phyloP scores from a whole-genome alignment of 345 rosid genomes.

The Salix viminalis region DNA sequence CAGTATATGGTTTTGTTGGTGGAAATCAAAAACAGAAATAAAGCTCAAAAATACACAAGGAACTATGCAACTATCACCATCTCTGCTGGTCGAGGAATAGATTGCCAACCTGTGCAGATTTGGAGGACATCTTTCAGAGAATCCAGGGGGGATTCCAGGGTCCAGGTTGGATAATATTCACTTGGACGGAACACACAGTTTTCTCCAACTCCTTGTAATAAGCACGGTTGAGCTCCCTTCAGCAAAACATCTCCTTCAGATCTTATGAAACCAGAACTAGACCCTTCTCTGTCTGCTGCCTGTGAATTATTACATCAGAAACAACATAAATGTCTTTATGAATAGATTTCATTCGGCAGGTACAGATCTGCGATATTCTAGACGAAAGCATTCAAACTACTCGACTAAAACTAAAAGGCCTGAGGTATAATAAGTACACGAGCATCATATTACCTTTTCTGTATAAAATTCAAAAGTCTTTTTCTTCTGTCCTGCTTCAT shows the following conservation, averaged over 20 bases:
- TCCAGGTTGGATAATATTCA: constrained; percentile 53
- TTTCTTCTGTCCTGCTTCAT: constrained; percentile 92
- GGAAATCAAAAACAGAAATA: too few relatives aligned
- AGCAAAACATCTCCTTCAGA: constrained; percentile 61
- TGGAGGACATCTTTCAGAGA: constrained; percentile 48
- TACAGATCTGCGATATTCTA: background rate
- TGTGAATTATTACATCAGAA: constrained; percentile 5
- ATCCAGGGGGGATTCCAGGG: constrained; percentile 44
- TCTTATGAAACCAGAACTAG: constrained; percentile 51
- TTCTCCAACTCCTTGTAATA: constrained; percentile 33
- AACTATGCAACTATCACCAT: constrained; percentile 16
- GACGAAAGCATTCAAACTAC: background rate
- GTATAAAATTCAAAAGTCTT: constrained; percentile 68
- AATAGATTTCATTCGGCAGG: background rate
- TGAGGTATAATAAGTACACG: background rate
- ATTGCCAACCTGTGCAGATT: constrained; percentile 65
- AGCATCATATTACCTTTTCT: constrained; percentile 52
- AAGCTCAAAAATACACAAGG: background rate
- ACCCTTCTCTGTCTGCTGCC: constrained; percentile 55
- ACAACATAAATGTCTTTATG: background rate
- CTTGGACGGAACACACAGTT: constrained; percentile 53
- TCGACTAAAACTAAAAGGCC: background rate
- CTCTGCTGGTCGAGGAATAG: constrained; percentile 42
- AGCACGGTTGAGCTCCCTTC: constrained; percentile 48
- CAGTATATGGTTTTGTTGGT: too few relatives aligned